These are phyloP conservation scores for Trypanosomatidae sp. DNA, from an alignment of 208 protist species.

Conservation along the genomic window DNA sequence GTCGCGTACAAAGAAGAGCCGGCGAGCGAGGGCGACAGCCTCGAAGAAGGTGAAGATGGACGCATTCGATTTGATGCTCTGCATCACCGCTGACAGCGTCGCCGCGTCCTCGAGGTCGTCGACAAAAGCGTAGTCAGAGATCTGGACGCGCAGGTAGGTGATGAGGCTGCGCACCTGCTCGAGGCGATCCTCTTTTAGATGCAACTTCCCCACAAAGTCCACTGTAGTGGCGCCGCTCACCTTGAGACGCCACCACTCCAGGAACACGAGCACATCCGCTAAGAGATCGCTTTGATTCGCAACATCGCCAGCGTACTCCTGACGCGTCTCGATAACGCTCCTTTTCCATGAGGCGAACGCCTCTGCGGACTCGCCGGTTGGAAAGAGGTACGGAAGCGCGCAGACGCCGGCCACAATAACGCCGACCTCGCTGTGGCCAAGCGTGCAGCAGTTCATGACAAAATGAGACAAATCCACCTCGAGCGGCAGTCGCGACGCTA, in stretches of 20 bases:
- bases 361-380: conserved; percentile 29
- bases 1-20: conserved; percentile 72
- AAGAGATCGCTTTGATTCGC: conserved; percentile 77
- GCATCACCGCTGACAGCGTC: conserved; percentile 30
- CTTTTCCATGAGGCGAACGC: conserved; percentile 37
- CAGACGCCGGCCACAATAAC: conserved; percentile 63
- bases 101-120: conserved; percentile 47
- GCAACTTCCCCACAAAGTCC: conserved; percentile 40
- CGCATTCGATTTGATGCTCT: conserved; percentile 49
- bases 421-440: conserved; percentile 78
- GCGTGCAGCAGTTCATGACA: conserved; percentile 69
- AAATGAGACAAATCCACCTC: conserved; percentile 73
- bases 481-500: conserved; percentile 70
- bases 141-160: conserved; percentile 65
- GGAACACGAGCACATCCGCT: conserved; percentile 75
- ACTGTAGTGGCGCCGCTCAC: conserved; percentile 37
- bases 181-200: conserved; percentile 58
- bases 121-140: conserved; percentile 85
- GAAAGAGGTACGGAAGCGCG: conserved; percentile 52
- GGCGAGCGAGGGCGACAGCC: conserved; percentile 57
- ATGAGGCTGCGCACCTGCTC: conserved; percentile 62
- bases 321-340: conserved; percentile 43
- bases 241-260: conserved; percentile 71
- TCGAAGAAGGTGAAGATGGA: conserved; percentile 74
- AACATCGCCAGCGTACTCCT: conserved; percentile 69